Percentiles rank a stretch among this genome's conserved stretches.
These are phyloP conservation scores for Magnusiomyces paraingens DNA, from an alignment of 1,139 yeast genomes.

Conservation along the genomic window DNA sequence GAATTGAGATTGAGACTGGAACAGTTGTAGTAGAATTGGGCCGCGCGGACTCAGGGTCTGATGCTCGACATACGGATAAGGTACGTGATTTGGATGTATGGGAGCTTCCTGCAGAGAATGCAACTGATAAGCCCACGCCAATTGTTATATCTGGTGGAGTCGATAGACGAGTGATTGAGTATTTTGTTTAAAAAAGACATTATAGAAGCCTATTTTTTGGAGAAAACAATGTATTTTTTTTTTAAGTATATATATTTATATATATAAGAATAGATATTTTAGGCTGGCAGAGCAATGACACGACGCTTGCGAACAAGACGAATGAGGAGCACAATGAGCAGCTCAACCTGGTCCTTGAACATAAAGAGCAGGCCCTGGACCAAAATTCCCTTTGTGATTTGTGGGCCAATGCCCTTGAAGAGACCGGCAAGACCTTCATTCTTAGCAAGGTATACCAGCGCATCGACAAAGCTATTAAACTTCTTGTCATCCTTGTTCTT, in stretches of 20 bases:
- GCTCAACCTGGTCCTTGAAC: constrained; percentile 60
- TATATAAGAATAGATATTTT: constrained; percentile 12
- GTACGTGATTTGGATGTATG: constrained; percentile 44
- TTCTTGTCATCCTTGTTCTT: constrained; percentile 26
- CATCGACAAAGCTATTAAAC: constrained; percentile 48
- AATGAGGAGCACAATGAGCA: constrained; percentile 31
- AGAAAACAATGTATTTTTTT: constrained; percentile 3
- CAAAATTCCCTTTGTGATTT: constrained; percentile 70
- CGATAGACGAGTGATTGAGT: constrained; percentile 35
- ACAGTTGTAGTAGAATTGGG: constrained; percentile 20
- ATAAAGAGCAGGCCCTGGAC: constrained; percentile 83
- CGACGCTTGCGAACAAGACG: constrained; percentile 22
- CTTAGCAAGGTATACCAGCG: constrained; percentile 43
- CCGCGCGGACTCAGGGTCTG: constrained; percentile 2
- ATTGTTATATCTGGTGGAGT: constrained; percentile 42
- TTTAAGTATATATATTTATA: constrained; percentile 16
- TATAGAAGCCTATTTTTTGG: not conserved
- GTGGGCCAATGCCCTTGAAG: constrained; percentile 81
- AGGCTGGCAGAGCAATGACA: constrained; percentile 14
- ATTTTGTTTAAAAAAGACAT: constrained; percentile 5
- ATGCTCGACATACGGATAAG: constrained; percentile 25
- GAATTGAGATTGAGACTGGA: constrained; percentile 23
- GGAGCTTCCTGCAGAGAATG: constrained; percentile 20
- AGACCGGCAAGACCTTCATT: constrained; percentile 49
- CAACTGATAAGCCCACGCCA: constrained; percentile 24